A percentile compares a stretch with the other conserved stretches of the same genome.
phyloP scores from a whole-genome alignment of 306 rosid genomes.

The Quercus gilva region DNA sequence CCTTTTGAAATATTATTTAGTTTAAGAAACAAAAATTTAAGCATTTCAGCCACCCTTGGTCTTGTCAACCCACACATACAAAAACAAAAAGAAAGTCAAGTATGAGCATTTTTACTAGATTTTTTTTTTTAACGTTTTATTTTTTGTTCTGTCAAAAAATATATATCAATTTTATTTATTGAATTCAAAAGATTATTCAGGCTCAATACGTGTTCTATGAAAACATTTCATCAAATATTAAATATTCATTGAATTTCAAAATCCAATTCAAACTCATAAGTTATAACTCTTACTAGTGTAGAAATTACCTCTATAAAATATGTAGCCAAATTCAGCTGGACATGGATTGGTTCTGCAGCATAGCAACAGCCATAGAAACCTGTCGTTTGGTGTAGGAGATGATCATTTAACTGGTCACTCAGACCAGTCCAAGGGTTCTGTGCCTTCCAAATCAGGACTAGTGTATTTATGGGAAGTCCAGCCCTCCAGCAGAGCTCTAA shows the following conservation, averaged over 20 bases:
- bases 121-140: too few species aligned
- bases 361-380: slow-evolving; percentile 86
- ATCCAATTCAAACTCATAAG: neutral
- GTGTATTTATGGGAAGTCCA: slow-evolving; percentile 80
- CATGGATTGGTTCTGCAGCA: slow-evolving; percentile 87
- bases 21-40: too few species aligned
- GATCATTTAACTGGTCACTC: slow-evolving; percentile 94
- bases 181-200: neutral
- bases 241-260: neutral
- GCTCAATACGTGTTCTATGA: neutral
- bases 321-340: slow-evolving; percentile 80
- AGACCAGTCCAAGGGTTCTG: slow-evolving; percentile 97
- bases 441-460: slow-evolving; percentile 91
- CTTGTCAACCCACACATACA: too few species aligned
- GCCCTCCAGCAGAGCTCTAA: slow-evolving; percentile 86
- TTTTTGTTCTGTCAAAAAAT: neutral
- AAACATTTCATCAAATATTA: neutral
- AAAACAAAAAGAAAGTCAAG: too few species aligned
- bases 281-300: slow-evolving; percentile 8
- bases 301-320: slow-evolving; percentile 65
- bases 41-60: too few species aligned
- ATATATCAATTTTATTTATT: neutral
- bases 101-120: too few species aligned
- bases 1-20: too few species aligned
- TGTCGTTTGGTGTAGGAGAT: slow-evolving; percentile 86